Evolutionary conservation across 2,329 filamentous ascomycete species (phyloP).

Genomic region (Chalara sp.): DNA sequence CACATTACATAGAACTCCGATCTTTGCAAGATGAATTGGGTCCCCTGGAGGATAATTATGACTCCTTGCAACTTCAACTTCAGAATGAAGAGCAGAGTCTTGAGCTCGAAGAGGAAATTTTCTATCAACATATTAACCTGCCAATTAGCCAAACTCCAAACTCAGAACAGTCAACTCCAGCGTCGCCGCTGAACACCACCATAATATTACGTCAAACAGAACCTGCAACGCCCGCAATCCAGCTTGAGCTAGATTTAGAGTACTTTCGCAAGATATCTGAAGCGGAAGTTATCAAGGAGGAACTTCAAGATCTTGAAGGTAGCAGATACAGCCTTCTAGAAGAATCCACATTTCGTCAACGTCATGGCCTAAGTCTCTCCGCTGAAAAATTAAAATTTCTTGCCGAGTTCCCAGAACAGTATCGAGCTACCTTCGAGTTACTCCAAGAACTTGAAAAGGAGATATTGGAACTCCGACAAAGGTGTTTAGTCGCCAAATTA

Average conservation of each 20-base stretch:
- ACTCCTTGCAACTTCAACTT: background rate
- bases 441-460: no score
- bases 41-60: background rate
- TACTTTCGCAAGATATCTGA: slow-evolving; percentile 11
- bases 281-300: slow-evolving; percentile 9
- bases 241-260: slow-evolving; percentile 7
- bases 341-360: slow-evolving; percentile 10
- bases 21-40: background rate
- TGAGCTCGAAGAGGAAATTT: slow-evolving; percentile 9
- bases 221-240: no score
- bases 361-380: slow-evolving; percentile 8
- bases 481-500: no score
- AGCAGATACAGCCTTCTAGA: slow-evolving; percentile 6
- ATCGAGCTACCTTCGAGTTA: slow-evolving; percentile 10
- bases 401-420: slow-evolving; percentile 10
- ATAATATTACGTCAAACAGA: no score
- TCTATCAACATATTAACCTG: no score
- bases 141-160: background rate
- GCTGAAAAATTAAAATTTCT: slow-evolving; percentile 16
- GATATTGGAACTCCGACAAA: no score
- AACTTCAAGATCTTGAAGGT: slow-evolving; percentile 13
- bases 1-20: background rate
- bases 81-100: background rate
- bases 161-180: no score
- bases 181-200: no score